Evolutionary conservation across 352 stramenopile species (phyloP).

Genomic region (Phytophthora syringae): DNA sequence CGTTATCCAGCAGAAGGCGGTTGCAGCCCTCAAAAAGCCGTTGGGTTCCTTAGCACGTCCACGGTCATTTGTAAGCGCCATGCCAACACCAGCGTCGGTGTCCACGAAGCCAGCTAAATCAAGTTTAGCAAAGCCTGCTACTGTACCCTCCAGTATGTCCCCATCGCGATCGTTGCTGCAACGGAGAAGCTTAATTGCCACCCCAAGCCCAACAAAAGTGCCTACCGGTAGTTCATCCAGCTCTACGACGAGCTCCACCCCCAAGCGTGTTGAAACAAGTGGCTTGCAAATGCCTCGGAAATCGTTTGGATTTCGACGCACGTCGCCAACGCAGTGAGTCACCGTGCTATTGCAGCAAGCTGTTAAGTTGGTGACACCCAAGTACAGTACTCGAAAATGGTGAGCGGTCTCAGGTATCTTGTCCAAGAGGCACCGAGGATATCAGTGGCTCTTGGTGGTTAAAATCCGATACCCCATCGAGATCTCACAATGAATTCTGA

Average conservation of each 20-base stretch:
- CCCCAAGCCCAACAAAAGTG: slow-evolving; percentile 12
- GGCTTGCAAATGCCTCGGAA: slow-evolving; percentile 19
- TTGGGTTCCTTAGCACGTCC: slow-evolving; percentile 17
- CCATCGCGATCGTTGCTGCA: slow-evolving; percentile 18
- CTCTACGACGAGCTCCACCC: slow-evolving; percentile 3
- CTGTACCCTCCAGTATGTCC: slow-evolving; percentile 1
- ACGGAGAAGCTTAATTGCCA: slow-evolving; percentile 9
- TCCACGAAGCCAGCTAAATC: slow-evolving; percentile 1
- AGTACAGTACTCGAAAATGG: no score
- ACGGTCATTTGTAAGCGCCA: slow-evolving; percentile 14
- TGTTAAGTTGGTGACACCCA: no score
- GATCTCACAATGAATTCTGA: slow-evolving; percentile 2
- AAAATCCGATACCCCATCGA: slow-evolving; percentile 12
- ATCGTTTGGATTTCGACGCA: slow-evolving; percentile 36
- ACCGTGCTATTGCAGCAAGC: no score
- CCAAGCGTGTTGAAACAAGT: slow-evolving; percentile 20
- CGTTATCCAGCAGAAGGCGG: slow-evolving; percentile 14
- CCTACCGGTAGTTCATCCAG: slow-evolving; percentile 1
- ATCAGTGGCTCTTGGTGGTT: no score
- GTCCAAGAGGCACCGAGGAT: no score
- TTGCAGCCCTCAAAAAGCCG: slow-evolving; percentile 13
- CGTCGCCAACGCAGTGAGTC: slow-evolving; percentile 6
- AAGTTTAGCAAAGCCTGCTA: slow-evolving; percentile 5
- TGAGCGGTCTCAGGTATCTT: no score
- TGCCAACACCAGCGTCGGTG: neutral